phyloP scores from a whole-genome alignment of 352 stramenopile genomes.

The Globisporangium solare region DNA sequence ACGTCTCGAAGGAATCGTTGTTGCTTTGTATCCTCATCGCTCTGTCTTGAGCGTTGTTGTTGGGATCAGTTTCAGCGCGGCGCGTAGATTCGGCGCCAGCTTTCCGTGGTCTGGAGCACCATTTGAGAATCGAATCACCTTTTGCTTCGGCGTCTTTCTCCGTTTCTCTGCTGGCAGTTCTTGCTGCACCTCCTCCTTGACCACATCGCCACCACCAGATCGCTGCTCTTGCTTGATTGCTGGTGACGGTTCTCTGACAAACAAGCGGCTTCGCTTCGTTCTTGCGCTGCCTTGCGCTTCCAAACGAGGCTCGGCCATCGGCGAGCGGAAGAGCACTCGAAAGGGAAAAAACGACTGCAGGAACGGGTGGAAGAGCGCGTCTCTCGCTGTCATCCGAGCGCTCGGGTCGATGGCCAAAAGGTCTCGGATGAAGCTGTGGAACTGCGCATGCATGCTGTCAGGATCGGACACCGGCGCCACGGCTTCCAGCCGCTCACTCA shows the following conservation, averaged over 20 bases:
- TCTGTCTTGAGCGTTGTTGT: slow-evolving; percentile 1
- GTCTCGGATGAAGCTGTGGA: slow-evolving; percentile 48
- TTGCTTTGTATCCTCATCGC: slow-evolving; percentile 9
- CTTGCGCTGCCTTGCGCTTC: neutral
- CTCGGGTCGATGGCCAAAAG: slow-evolving; percentile 47
- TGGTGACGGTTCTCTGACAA: neutral
- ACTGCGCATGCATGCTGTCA: slow-evolving; percentile 16
- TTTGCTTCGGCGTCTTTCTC: slow-evolving; percentile 8
- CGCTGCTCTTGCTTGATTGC: slow-evolving; percentile 3
- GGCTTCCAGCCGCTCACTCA: slow-evolving; percentile 30
- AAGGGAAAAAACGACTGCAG: slow-evolving; percentile 68
- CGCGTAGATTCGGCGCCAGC: slow-evolving; percentile 3
- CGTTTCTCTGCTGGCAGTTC: slow-evolving; percentile 5
- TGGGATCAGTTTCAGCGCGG: slow-evolving; percentile 17
- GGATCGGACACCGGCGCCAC: slow-evolving; percentile 12
- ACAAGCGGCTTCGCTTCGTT: neutral
- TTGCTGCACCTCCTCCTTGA: no score
- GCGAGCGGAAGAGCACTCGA: slow-evolving; percentile 37
- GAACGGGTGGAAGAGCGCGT: slow-evolving; percentile 64
- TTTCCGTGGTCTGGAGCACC: neutral
- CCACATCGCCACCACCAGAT: no score
- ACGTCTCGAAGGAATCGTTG: slow-evolving; percentile 12
- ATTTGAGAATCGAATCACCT: slow-evolving; percentile 3
- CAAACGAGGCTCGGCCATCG: neutral
- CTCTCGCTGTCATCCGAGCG: slow-evolving; percentile 38